Base-by-base conservation (phyloP, 1,284 basidiomycete species). In the Moesziomyces antarcticus region DNA sequence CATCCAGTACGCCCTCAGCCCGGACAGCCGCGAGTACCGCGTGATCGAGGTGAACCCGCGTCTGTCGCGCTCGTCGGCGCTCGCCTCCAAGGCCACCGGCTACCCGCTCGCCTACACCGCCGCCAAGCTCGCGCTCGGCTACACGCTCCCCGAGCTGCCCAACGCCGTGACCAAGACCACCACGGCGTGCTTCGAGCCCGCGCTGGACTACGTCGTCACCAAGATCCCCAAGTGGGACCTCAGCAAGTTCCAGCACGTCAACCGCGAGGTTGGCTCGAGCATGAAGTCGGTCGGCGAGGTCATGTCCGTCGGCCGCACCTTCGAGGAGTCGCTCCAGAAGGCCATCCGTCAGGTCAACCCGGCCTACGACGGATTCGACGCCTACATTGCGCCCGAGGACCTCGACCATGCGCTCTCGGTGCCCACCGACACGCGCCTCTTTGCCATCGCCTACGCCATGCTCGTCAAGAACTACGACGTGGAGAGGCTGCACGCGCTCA, bases 271-370 rank as follows among this genome's bases (percentile, higher is more conserved):
- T 55, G 96, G 97, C 41, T 98, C 95, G 3, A 90, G 94, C 25
- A 99, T 99, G 97, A 99, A 99, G 87, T 95, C 93, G 24, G 97
- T 99, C 63, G 97, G 97, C 69, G 97, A 99, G 85, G 96, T 99
- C 80, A 99, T 99, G 97, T 96, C 96, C 73, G 98, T 99, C 77
- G 97, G 97, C 49, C 92, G 97, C 77, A 99, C 97, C 1, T 99
- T 97, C 78, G 97, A 99, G 86, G 97, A 99, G 86, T 94, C 92
- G 81, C 88, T 99, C 82, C 97, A 99, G 85, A 99, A 99, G 87
- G 97, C 97, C 53, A 93, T 99, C 77, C 91, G 97, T 77, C 94
- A 97, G 87, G 91, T 99, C 35, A 95, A 97, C 84, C 96, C 96
- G 47, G 89, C 91, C 66, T 90, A 87, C 82, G 84, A 86, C 70